A percentile compares a stretch with the other conserved stretches of the same genome.
These are phyloP conservation scores for Sindora glabra DNA, from an alignment of 306 rosid genomes.

Conservation along the genomic window DNA sequence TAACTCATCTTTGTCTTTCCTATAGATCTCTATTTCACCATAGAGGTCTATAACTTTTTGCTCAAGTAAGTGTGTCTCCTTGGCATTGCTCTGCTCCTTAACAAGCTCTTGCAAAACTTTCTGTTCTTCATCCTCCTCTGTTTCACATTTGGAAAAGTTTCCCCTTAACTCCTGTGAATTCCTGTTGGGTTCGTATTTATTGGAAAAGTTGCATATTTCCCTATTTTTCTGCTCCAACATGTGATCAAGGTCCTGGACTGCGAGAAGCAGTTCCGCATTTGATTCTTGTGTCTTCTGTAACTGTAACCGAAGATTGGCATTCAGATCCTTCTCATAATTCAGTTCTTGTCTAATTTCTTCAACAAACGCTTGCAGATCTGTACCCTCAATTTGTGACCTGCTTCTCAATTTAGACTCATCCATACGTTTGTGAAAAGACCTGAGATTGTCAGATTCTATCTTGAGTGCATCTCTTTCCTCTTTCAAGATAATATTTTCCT, in stretches of 20 bases:
- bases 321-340: slow-evolving; percentile 68
- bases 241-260: slow-evolving; percentile 76
- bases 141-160: slow-evolving; percentile 31
- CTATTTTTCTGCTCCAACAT: slow-evolving; percentile 63
- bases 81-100: slow-evolving; percentile 40
- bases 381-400: slow-evolving; percentile 51
- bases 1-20: slow-evolving; percentile 86
- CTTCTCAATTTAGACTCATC: slow-evolving; percentile 45
- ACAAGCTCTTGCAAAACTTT: slow-evolving; percentile 69
- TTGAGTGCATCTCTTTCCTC: slow-evolving; percentile 67
- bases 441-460: slow-evolving; percentile 61
- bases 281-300: slow-evolving; percentile 87
- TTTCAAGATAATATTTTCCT: slow-evolving; percentile 63
- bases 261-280: slow-evolving; percentile 73
- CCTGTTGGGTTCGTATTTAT: slow-evolving; percentile 12
- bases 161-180: slow-evolving; percentile 28
- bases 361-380: slow-evolving; percentile 45
- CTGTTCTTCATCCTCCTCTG: slow-evolving; percentile 69
- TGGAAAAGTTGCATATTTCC: slow-evolving; percentile 24
- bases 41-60: slow-evolving; percentile 61
- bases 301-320: slow-evolving; percentile 66
- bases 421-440: slow-evolving; percentile 46
- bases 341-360: slow-evolving; percentile 82
- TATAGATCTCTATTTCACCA: slow-evolving; percentile 74
- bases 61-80: slow-evolving; percentile 55